A percentile compares a stretch with the other conserved stretches of the same genome.
These are phyloP conservation scores for Suillus plorans DNA, from an alignment of 768 basidiomycete species.

Conservation along the genomic window DNA sequence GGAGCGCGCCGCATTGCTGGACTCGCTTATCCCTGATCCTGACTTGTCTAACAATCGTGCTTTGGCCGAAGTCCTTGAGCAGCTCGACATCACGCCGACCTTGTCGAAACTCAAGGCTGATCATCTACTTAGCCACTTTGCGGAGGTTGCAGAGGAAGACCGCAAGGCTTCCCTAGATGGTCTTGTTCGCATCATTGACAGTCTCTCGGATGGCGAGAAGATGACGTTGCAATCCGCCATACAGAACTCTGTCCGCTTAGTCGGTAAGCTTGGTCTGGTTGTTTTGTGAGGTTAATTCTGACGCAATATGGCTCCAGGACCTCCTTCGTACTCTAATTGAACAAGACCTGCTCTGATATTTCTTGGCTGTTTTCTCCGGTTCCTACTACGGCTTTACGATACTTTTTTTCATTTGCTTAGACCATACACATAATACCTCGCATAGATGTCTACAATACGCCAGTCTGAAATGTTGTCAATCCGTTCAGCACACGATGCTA, in stretches of 20 bases:
- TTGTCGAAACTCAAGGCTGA: slow-evolving; percentile 68
- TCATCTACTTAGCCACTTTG: slow-evolving; percentile 62
- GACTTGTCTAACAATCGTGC: slow-evolving; percentile 53
- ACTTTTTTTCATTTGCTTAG: not conserved
- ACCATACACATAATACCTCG: not conserved
- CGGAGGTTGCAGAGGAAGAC: slow-evolving; percentile 70
- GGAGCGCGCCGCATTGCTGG: slow-evolving; percentile 64
- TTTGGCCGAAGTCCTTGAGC: slow-evolving; percentile 66
- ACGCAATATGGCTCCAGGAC: slow-evolving; percentile 27
- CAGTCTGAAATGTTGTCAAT: not conserved
- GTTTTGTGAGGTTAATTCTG: not conserved
- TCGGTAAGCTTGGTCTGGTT: slow-evolving; percentile 45
- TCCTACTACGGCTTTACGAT: not conserved
- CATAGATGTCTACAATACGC: not conserved
- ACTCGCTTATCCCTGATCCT: slow-evolving; percentile 58
- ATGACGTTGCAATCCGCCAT: slow-evolving; percentile 57
- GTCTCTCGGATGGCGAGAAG: slow-evolving; percentile 72
- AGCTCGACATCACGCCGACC: slow-evolving; percentile 63
- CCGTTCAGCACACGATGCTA: not conserved
- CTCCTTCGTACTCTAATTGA: slow-evolving; percentile 40
- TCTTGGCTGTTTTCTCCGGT: not conserved
- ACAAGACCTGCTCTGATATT: not conserved
- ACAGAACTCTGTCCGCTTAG: slow-evolving; percentile 54
- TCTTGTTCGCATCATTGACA: slow-evolving; percentile 69
- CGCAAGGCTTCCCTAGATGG: slow-evolving; percentile 76